Conservation (phyloP, 2,329 filamentous ascomycete genomes). For the Nothopassalora personata region DNA sequence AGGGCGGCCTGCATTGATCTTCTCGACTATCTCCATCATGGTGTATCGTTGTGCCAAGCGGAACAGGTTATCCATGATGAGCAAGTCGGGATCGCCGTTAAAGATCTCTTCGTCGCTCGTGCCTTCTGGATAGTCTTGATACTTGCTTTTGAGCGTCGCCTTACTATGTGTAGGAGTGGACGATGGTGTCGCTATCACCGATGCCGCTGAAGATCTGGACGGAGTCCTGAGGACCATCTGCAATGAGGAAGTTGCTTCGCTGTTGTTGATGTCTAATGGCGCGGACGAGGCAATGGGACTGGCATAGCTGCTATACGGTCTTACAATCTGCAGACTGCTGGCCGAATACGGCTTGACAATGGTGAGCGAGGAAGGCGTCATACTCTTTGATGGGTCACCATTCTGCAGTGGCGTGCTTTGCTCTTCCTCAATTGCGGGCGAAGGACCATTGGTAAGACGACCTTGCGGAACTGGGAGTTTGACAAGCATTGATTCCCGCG, state of each 20-base stretch:
- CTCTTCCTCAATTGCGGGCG: background rate
- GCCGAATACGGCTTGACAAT: background rate
- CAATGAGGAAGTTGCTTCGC: too few species aligned
- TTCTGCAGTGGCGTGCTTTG: background rate
- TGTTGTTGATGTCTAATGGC: too few species aligned
- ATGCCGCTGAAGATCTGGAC: background rate
- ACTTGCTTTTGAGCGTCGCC: background rate
- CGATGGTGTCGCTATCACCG: background rate
- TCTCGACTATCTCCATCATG: background rate
- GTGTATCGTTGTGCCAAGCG: background rate
- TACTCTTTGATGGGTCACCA: background rate
- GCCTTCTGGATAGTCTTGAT: background rate
- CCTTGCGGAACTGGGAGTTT: background rate
- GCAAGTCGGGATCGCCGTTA: conserved; percentile 1
- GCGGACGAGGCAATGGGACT: background rate
- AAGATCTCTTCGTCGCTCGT: background rate
- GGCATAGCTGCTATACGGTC: background rate
- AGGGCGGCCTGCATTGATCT: background rate
- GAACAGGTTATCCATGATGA: background rate
- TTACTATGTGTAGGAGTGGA: background rate
- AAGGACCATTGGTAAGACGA: background rate
- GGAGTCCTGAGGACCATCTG: background rate
- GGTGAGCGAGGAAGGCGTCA: background rate
- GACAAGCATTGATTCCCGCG: background rate
- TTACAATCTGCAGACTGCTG: background rate